Evolutionary conservation across 108 stramenopile species (phyloP).

Genomic region (Cylindrotheca fusiformis): DNA sequence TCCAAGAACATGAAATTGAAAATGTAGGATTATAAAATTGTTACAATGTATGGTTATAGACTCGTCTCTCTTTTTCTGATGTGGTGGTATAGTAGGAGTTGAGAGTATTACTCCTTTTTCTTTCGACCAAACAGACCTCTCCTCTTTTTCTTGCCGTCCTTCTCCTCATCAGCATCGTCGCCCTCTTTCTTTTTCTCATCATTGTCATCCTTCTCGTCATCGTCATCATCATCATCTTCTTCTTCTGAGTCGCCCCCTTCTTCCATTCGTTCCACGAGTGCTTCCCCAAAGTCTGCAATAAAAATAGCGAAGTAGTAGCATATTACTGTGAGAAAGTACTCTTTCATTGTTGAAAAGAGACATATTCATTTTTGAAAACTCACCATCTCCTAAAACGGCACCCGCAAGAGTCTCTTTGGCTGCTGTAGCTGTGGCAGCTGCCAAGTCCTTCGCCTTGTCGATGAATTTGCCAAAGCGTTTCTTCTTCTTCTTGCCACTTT

Average conservation of each 20-base stretch:
- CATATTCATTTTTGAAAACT: no score
- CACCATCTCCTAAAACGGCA: slow-evolving; percentile 28
- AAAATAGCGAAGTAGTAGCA: no score
- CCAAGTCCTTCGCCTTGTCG: slow-evolving; percentile 17
- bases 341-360: no score
- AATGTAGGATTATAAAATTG: neutral
- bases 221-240: slow-evolving; percentile 17
- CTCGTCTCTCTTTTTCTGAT: neutral
- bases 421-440: slow-evolving; percentile 23
- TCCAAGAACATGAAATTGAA: no score
- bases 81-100: neutral
- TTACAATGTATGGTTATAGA: neutral
- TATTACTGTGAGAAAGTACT: no score
- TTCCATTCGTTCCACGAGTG: slow-evolving; percentile 33
- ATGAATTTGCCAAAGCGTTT: slow-evolving; percentile 12
- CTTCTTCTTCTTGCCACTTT: slow-evolving; percentile 14
- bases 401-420: slow-evolving; percentile 41
- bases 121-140: neutral
- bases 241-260: slow-evolving; percentile 18
- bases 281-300: slow-evolving; percentile 33
- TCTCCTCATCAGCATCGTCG: neutral
- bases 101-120: neutral
- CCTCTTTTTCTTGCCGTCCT: slow-evolving; percentile 1
- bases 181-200: slow-evolving; percentile 7
- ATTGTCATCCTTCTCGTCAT: neutral